Evolutionary conservation across 805 yeast species (phyloP).

Genomic region (Wickerhamomyces rabaulensis): DNA sequence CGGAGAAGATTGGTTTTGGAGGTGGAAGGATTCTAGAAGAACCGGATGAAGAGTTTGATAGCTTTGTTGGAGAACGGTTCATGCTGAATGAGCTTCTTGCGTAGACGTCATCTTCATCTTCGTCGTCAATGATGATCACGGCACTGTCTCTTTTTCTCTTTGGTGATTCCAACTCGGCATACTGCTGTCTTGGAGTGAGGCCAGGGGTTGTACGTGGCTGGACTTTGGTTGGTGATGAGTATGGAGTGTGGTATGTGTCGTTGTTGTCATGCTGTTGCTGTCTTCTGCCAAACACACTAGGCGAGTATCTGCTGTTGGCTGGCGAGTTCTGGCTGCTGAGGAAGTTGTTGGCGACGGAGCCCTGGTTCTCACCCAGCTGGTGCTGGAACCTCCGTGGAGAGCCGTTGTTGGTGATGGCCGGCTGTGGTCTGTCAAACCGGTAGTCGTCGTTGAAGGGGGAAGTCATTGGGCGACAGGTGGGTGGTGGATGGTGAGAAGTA

Average conservation of each 20-base stretch:
- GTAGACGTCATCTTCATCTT: constrained; percentile 19
- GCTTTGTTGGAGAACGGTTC: constrained; percentile 34
- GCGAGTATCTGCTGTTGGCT: constrained; percentile 31
- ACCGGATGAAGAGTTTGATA: constrained; percentile 22
- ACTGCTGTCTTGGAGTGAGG: constrained; percentile 57
- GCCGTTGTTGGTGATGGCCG: constrained; percentile 11
- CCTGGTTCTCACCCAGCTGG: constrained; percentile 1
- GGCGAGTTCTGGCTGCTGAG: constrained; percentile 5
- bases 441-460: constrained; percentile 26
- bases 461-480: constrained; percentile 10
- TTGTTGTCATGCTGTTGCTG: constrained; percentile 10
- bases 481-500: background rate
- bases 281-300: constrained; percentile 35
- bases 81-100: constrained; percentile 10
- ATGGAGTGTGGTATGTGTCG: constrained; percentile 21
- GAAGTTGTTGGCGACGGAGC: constrained; percentile 13
- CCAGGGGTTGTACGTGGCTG: constrained; percentile 12
- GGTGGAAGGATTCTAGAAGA: constrained; percentile 47
- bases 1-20: constrained; percentile 63
- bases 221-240: constrained; percentile 31
- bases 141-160: constrained; percentile 48
- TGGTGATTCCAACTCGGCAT: constrained; percentile 70
- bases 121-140: constrained; percentile 41
- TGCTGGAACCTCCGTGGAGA: constrained; percentile 20
- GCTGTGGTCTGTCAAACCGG: constrained; percentile 19